phyloP scores from a whole-genome alignment of 2,329 filamentous ascomycete genomes.

The Mycosphaerella arachidis region DNA sequence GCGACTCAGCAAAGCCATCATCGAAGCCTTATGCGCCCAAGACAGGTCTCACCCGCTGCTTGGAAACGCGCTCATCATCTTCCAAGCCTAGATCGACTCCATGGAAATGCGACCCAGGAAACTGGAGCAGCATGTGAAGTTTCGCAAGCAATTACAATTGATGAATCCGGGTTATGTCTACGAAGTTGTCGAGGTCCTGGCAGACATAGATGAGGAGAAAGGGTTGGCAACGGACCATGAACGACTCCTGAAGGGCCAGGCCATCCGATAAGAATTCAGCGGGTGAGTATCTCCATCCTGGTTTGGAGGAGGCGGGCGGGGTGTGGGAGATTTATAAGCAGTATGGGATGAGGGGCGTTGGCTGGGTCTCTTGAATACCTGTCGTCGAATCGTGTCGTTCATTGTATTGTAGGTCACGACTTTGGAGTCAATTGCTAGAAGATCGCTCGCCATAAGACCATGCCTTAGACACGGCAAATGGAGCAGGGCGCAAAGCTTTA shows the following conservation, averaged over 20 bases:
- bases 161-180: not conserved
- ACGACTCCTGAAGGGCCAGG: not conserved
- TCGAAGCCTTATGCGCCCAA: slow-evolving; percentile 6
- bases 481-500: no score
- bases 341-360: not conserved
- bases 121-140: slow-evolving; percentile 5
- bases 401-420: no score
- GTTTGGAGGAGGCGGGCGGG: not conserved
- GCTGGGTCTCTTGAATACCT: no score
- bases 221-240: slow-evolving; percentile 1
- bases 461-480: no score
- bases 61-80: not conserved
- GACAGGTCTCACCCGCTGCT: slow-evolving; percentile 1
- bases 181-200: not conserved
- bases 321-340: not conserved
- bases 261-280: not conserved
- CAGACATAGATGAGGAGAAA: slow-evolving; percentile 5
- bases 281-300: slow-evolving; percentile 1
- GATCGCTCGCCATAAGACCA: no score
- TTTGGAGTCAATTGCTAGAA: no score
- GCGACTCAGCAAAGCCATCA: not conserved
- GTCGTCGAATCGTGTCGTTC: no score
- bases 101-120: not conserved
- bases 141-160: slow-evolving; percentile 4
- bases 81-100: slow-evolving; percentile 4